Base-by-base conservation (phyloP, 2,329 filamentous ascomycete species). In the Ambrosiella cleistominuta region DNA sequence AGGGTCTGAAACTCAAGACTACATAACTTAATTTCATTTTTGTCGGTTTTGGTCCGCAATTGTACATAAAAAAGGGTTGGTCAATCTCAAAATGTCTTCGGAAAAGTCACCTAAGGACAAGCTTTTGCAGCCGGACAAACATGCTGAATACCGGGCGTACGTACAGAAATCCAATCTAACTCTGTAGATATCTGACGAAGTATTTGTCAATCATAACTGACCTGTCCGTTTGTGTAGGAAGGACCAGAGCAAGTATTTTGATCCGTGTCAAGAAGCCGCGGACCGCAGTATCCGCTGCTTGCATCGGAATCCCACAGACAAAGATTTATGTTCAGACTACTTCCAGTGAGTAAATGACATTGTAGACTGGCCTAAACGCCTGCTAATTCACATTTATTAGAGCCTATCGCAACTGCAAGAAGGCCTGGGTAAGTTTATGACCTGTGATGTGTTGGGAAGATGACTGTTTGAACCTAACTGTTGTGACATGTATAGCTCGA, bases 241-340 rank as follows among this genome's bases (percentile, higher is more conserved):
- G 75, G 78, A 77, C 58, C 81, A 84, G 66, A 95, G 89, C 75
- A 83, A 96, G 68, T 97, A 85, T 72, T 88, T 87, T 69, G 93
- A 98, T 66, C 93, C 93, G 1, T 98, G 93, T 70, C 91, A 97
- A 69, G 91, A 95, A 66, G 88, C 88, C 4, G 91, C 93, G 7
- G 75, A 85, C 64, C 79, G 80, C 66, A 96, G 90, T 70, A 83
- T 96, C 64, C 83, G 81, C 68, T 98, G 93, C 66, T 73, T 98
- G 66, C 84, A 89, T 68, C 81, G 93, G 19, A 98, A 98, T 68
- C 83, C 79, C 19, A 90, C 87, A 12, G 88, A 97, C 67, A 80
- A 83, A 63, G 75, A 83, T n/a, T 86, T 97, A 85, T 98, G 93
- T 68, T 77, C 78, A 63, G 91, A 97, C 69, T 97, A 94, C 68